These are phyloP conservation scores for Collybiopsis luxurians DNA, from an alignment of 768 basidiomycete genomes.

Conservation along the genomic window DNA sequence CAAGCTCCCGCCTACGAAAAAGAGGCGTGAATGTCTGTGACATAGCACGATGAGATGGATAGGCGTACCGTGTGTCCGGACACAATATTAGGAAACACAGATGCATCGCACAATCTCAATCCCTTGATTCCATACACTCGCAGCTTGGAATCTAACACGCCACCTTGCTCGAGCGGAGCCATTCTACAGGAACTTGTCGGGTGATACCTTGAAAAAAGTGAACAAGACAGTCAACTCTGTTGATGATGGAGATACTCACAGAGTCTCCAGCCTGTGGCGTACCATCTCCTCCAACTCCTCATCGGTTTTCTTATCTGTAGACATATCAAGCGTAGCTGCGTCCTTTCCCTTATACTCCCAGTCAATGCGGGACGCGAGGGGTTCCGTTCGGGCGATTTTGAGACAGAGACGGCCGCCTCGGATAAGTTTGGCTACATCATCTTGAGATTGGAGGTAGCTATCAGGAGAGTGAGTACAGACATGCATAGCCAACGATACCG, in stretches of 20 bases:
- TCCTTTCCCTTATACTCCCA: conserved; percentile 25
- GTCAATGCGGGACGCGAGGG: conserved; percentile 37
- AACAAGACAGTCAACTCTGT: background rate
- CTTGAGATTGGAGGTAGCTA: conserved; percentile 39
- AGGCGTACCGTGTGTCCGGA: conserved; percentile 45
- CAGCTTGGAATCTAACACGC: conserved; percentile 28
- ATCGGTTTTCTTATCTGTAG: conserved; percentile 33
- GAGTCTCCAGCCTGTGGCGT: conserved; percentile 40
- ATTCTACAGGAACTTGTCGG: conserved; percentile 45
- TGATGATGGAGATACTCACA: conserved; percentile 14
- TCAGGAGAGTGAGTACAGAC: background rate
- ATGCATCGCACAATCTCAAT: conserved; percentile 47
- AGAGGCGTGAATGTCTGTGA: background rate
- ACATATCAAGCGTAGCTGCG: conserved; percentile 32
- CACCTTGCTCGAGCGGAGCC: conserved; percentile 36
- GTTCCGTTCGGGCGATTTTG: conserved; percentile 37
- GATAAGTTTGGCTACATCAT: conserved; percentile 41
- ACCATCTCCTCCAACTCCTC: conserved; percentile 40
- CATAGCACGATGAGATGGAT: background rate
- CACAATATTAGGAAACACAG: conserved; percentile 42
- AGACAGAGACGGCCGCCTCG: conserved; percentile 38
- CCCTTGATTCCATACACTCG: conserved; percentile 40
- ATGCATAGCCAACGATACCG: background rate
- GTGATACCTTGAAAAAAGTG: conserved; percentile 35
- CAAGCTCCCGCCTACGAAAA: conserved; percentile 2